Evolutionary conservation across 257 asterid genomes (phyloP), one percentile per base, ranked within the genome.

Genomic region (Lycium barbarum): DNA sequence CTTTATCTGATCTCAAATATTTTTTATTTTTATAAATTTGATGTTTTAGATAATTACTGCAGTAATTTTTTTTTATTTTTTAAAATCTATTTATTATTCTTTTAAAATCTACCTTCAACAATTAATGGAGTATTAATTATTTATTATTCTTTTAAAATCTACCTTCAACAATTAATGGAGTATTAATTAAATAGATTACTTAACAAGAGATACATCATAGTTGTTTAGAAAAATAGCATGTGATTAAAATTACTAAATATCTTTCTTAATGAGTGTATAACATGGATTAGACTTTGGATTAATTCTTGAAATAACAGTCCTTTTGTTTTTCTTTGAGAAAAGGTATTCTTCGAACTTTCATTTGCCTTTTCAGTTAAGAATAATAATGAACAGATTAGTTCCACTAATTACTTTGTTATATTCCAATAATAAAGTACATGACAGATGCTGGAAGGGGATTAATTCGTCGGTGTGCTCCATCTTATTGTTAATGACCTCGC

Each of bases 381-480:
- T 76, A 49, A 51, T 49, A 74, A 22, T 22, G 62, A 20, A 51
- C 20, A 74, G 62, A 74, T 22, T 76, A 74, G 81, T 51, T n/a
- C 62, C 81, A 49, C 63, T 49, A 51, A 74, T 74, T 51, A 74
- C 22, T 49, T 26, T 74, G 62, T 22, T 33, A 74, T 49, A 74
- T 49, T 74, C 38, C 13, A 74, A 67, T 35, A 13, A n/a, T 10
- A 49, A 49, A 49, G 61, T 49, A 49, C 11, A 49, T 74, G 62
- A 74, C 62, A 74, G 43, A 49, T 22, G 81, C 4, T 6, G 38
- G 62, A 49, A 49, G 61, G 81, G 61, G 43, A 49, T 51, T 43
- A 74, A 49, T 13, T 74, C 49, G 62, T 74, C 81, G 81, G 81
- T 49, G 43, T 49, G 45, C 81, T 74, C 22, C 18, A 40, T 47